phyloP scores from a whole-genome alignment of 148 eudicot species.

The Drosera capensis region DNA sequence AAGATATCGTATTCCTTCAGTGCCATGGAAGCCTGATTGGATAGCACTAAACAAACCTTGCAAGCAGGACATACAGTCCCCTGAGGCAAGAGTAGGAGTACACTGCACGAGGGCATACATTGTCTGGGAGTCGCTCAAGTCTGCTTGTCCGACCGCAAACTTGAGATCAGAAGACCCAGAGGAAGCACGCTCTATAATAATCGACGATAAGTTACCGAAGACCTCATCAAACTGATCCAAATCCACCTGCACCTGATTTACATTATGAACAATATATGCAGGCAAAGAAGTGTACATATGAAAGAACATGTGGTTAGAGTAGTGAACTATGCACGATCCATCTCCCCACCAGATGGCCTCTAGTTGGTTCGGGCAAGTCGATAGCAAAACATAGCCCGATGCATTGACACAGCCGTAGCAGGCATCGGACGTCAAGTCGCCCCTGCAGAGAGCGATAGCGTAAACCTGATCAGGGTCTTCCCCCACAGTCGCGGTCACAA shows the following conservation, averaged over 20 bases:
- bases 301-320: neutral
- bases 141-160: conserved; percentile 7
- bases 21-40: neutral
- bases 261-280: neutral
- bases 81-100: conserved; percentile 9
- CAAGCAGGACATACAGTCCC: conserved; percentile 11
- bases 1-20: neutral
- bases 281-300: neutral
- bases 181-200: conserved; percentile 4
- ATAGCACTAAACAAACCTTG: neutral
- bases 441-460: neutral
- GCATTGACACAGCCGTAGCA: neutral
- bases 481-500: neutral
- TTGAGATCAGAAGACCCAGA: conserved; percentile 7
- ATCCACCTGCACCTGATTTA: neutral
- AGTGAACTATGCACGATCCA: neutral
- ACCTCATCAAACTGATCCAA: neutral
- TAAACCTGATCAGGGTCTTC: conserved; percentile 1
- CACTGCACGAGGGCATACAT: conserved; percentile 18
- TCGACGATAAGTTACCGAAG: neutral
- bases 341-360: neutral
- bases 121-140: neutral
- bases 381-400: neutral
- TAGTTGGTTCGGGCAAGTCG: neutral
- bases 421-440: neutral